Evolutionary conservation across 179 eudicot genomes (phyloP), one percentile per base, ranked within the genome.

Genomic region (Vitellaria paradoxa): DNA sequence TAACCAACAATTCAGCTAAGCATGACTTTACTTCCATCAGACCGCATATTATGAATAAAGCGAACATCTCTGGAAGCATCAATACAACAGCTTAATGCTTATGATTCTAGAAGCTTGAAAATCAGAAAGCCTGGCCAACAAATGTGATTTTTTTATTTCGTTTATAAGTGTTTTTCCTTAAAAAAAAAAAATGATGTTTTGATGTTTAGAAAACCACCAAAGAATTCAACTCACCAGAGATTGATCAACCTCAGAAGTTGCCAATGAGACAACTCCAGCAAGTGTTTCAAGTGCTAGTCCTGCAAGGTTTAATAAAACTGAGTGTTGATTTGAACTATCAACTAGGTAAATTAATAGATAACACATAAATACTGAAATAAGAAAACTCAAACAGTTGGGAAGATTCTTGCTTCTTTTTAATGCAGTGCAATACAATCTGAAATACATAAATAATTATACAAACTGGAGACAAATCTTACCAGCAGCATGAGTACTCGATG

Each of bases 251-350:
- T 88, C 90, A 78, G 91, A 62, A 80, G 92, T 84, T 55, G 99
- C 83, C 68, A 95, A 87, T 78, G 95, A 90, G 75, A 93, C 77
- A 77, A 93, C 88, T 78, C 95, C 97, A 68, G 92, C 97, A 74
- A 95, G 89, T 77, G 95, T 82, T 84, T 95, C 92, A 81, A 95
- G 83, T 70, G 99, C 99, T 70, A 91, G 71, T 73, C 99, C 99
- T 95, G 97, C 84, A 63, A 66, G 69, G 79, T 45, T 50, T 65
- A 80, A 40, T 46, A 65, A 57, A 64, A 17, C 45, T 17, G 42
- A 13, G 23, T 40, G 26, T 63, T 60, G 50, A 30, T 30, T 30
- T 30, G 37, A 30, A 30, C 9, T 20, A 72, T 42, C 12, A 64
- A 53, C 57, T 21, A 70, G 13, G 47, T 24, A 72, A 42, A 37